A percentile compares a stretch with the other conserved stretches of the same genome.
Evolutionary conservation across 2,329 filamentous ascomycete genomes (phyloP).

Genomic region (Anisogramma anomala): DNA sequence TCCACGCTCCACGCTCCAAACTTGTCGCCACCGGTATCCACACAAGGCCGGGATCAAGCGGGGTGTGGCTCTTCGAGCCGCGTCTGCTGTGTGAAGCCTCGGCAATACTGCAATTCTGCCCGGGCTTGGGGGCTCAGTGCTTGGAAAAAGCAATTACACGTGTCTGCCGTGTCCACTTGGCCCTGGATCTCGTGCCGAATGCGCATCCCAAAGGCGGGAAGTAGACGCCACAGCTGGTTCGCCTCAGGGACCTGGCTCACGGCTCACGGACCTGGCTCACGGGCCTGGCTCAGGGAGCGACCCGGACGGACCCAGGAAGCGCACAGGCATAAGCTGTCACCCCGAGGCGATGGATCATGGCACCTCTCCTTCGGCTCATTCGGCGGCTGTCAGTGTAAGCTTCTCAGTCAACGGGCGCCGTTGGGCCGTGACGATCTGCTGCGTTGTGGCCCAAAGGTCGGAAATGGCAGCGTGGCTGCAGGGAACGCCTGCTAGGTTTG

Average conservation of each 20-base stretch:
- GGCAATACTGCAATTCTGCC: constrained; percentile 5
- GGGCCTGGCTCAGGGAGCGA: constrained; percentile 10
- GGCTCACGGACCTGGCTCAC: too few relatives aligned
- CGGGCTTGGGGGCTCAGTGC: constrained; percentile 1
- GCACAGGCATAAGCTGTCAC: constrained; percentile 8
- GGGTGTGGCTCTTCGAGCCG: constrained; percentile 6
- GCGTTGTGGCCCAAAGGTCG: constrained; percentile 13
- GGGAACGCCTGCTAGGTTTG: constrained; percentile 10
- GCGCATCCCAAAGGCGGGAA: too few relatives aligned
- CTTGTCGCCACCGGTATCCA: constrained; percentile 13
- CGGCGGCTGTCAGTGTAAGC: constrained; percentile 5
- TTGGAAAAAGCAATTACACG: constrained; percentile 6
- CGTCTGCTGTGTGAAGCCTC: constrained; percentile 1
- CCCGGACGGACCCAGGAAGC: constrained; percentile 8
- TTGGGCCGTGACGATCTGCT: constrained; percentile 13
- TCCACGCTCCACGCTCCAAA: too few relatives aligned
- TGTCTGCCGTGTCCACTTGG: not conserved
- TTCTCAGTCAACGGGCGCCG: constrained; percentile 3
- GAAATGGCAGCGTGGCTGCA: constrained; percentile 6
- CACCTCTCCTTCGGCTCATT: constrained; percentile 6
- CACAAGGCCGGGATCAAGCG: constrained; percentile 11
- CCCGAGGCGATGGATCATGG: not conserved
- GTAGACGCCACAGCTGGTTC: too few relatives aligned
- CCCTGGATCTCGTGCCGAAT: not conserved
- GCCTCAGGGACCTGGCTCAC: too few relatives aligned